phyloP scores from a whole-genome alignment of 352 stramenopile species.

The Plasmopara halstedii region DNA sequence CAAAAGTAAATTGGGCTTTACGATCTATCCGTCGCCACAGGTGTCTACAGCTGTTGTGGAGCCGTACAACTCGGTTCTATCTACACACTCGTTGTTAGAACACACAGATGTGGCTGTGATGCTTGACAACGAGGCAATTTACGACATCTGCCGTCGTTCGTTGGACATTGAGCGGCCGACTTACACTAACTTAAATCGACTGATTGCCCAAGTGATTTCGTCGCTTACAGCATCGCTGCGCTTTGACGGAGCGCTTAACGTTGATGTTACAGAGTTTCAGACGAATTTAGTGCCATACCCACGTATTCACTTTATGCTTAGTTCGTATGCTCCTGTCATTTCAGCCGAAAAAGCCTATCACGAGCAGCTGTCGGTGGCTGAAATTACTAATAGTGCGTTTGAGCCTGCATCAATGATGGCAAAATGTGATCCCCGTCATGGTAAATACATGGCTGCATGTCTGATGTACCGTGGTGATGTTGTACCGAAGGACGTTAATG shows the following conservation, averaged over 20 bases:
- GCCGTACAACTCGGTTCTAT: slow-evolving; percentile 97
- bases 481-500: slow-evolving; percentile 91
- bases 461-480: slow-evolving; percentile 97
- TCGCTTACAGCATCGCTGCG: slow-evolving; percentile 97
- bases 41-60: slow-evolving; percentile 93
- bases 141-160: slow-evolving; percentile 24
- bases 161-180: slow-evolving; percentile 95
- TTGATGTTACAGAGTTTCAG: slow-evolving; percentile 99
- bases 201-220: slow-evolving; percentile 97
- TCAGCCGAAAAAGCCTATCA: slow-evolving; percentile 97
- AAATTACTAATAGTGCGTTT: slow-evolving; percentile 99
- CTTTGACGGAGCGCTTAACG: slow-evolving; percentile 97
- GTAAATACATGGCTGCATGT: slow-evolving; percentile 98
- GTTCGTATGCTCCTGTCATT: slow-evolving; percentile 97
- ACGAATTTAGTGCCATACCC: slow-evolving; percentile 99
- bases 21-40: slow-evolving; percentile 92
- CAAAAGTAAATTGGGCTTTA: slow-evolving; percentile 98
- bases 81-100: slow-evolving; percentile 93
- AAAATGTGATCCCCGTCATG: slow-evolving; percentile 98
- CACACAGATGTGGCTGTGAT: slow-evolving; percentile 89
- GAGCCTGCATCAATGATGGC: slow-evolving; percentile 98
- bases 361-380: slow-evolving; percentile 94
- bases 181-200: slow-evolving; percentile 98
- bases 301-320: slow-evolving; percentile 99
- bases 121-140: slow-evolving; percentile 24